These are phyloP conservation scores for Colletotrichum kahawae DNA, from an alignment of 2,329 filamentous ascomycete species.

Conservation along the genomic window DNA sequence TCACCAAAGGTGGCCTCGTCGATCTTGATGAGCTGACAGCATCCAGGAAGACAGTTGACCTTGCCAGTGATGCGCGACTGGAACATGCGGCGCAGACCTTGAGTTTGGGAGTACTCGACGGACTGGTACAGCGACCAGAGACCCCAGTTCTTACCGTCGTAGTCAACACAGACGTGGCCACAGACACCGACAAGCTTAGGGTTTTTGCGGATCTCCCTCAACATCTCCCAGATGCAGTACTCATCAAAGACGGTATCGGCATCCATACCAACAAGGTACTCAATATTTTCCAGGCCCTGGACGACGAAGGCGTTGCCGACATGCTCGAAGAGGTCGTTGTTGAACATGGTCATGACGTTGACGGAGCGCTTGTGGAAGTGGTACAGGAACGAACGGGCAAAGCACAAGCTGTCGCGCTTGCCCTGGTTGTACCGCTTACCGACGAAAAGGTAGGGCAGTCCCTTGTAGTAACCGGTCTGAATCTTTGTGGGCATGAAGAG, in stretches of 20 bases:
- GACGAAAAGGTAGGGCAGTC: constrained; percentile 50
- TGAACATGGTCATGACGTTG: constrained; percentile 50
- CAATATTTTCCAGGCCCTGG: constrained; percentile 42
- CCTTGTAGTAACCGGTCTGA: constrained; percentile 48
- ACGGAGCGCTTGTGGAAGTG: constrained; percentile 50
- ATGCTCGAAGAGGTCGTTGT: constrained; percentile 46
- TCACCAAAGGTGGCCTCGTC: constrained; percentile 55
- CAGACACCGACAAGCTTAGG: constrained; percentile 51
- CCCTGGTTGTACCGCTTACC: constrained; percentile 55
- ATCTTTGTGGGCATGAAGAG: constrained; percentile 51
- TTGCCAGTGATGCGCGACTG: constrained; percentile 55
- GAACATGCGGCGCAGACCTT: constrained; percentile 52
- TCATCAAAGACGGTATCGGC: constrained; percentile 52
- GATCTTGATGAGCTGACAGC: constrained; percentile 54
- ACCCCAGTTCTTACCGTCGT: constrained; percentile 43
- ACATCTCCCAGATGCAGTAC: constrained; percentile 48
- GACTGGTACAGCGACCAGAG: constrained; percentile 53
- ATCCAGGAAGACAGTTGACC: constrained; percentile 53
- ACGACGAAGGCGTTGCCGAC: constrained; percentile 43
- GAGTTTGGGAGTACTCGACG: constrained; percentile 52
- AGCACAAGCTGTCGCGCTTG: constrained; percentile 54
- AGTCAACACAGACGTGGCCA: constrained; percentile 53
- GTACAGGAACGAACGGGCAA: constrained; percentile 53
- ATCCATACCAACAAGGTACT: constrained; percentile 52
- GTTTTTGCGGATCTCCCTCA: constrained; percentile 46